Base-by-base conservation (phyloP, 106 monocot species). In the Dioscorea dumetorum region DNA sequence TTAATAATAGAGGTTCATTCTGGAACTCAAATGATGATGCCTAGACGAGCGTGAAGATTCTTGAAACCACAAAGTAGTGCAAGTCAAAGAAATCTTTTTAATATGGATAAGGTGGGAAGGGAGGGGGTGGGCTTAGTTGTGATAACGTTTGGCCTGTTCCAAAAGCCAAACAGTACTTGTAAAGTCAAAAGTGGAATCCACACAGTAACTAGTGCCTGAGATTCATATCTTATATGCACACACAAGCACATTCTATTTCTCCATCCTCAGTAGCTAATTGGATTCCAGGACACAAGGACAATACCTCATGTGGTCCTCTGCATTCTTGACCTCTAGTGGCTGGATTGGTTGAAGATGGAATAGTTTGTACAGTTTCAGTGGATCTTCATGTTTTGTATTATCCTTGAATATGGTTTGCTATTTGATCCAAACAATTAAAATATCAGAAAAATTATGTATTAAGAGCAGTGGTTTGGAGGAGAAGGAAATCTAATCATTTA, bases 131-230 rank as follows among this genome's bases (percentile, higher is more conserved):
- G 23, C 19, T 51, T 5, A 41, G 48, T n/a, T 22, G 41, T 67
- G 28, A 24, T 51, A 24, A 50, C 15, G 24, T 24, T 67, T 67
- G 51, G 34, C 50, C 41, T 67, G 50, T 23, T 51, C 50, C 66
- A 67, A 67, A 52, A 67, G 66, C 50, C 66, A 52, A 67, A 67
- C 51, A 52, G 66, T 67, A 52, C 24, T 17, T 22, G 24, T 15
- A 67, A 67, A 67, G 66, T 67, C 66, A 15, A 51, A 67, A 50
- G 66, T 50, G 66, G 41, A 51, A 51, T 18, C 24, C 66, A 24
- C 0, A 51, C 50, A 24, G 51, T 67, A 67, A 13, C 28, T 67
- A 20, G 20, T 59, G 11, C 11, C 1, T 20, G 59, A 22, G 22
- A 19, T 59, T 22, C 59, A 22, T 59, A 22, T 59, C 12, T n/a